phyloP scores from a whole-genome alignment of 1,284 basidiomycete genomes.

The Melampsora americana region DNA sequence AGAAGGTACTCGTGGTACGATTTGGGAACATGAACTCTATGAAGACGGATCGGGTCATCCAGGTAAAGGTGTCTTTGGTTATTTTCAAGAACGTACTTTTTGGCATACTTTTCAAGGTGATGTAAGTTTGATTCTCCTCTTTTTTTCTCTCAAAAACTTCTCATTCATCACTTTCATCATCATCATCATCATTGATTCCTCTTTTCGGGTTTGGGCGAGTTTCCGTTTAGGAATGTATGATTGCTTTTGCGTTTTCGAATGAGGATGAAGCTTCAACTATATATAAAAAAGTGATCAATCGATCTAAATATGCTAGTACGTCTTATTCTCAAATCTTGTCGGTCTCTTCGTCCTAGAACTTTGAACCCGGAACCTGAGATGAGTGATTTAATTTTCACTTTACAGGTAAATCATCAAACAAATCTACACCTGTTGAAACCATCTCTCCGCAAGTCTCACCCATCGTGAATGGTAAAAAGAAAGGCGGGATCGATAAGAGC shows the following conservation, averaged over 20 bases:
- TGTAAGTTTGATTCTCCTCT: slow-evolving; percentile 61
- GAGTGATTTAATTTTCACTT: neutral
- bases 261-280: slow-evolving; percentile 83
- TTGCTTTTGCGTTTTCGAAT: slow-evolving; percentile 85
- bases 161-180: no score
- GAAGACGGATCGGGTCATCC: slow-evolving; percentile 53
- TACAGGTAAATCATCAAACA: slow-evolving; percentile 20
- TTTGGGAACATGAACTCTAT: slow-evolving; percentile 93
- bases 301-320: slow-evolving; percentile 63
- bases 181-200: slow-evolving; percentile 21
- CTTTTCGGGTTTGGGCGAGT: neutral
- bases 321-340: slow-evolving; percentile 21
- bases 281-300: slow-evolving; percentile 76
- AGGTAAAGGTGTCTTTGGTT: slow-evolving; percentile 63
- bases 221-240: slow-evolving; percentile 68
- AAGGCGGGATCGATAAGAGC: slow-evolving; percentile 25
- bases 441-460: neutral
- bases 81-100: slow-evolving; percentile 80
- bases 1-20: slow-evolving; percentile 73
- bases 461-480: slow-evolving; percentile 26
- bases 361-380: neutral
- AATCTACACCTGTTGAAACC: slow-evolving; percentile 9
- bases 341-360: neutral
- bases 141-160: no score
- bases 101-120: slow-evolving; percentile 92